phyloP scores from a whole-genome alignment of 257 asterid species.

The Nicotiana knightiana region DNA sequence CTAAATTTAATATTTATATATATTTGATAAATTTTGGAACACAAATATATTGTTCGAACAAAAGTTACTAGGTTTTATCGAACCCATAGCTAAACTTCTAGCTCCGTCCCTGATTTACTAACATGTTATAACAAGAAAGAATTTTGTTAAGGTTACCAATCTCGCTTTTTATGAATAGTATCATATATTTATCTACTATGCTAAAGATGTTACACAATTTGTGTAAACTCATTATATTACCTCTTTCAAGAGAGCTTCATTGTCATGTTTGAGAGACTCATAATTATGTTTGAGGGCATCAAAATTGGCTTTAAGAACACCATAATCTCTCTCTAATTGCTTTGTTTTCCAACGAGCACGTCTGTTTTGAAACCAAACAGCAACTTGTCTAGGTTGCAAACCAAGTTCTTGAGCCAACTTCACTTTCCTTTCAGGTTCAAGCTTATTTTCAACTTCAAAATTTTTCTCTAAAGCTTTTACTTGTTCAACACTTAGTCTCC shows the following conservation, averaged over 20 bases:
- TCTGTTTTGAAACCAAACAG: constrained; percentile 94
- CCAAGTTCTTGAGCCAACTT: constrained; percentile 83
- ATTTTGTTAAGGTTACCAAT: too few species aligned
- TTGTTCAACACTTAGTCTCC: constrained; percentile 67
- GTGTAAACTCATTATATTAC: constrained; percentile 15
- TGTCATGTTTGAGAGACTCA: constrained; percentile 49
- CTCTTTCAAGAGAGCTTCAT: constrained; percentile 58
- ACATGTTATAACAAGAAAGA: too few species aligned
- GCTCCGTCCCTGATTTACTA: too few species aligned
- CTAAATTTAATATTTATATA: too few species aligned
- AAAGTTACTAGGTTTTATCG: too few species aligned
- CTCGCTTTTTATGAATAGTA: too few species aligned
- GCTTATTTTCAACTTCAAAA: constrained; percentile 86
- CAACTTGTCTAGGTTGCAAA: constrained; percentile 91
- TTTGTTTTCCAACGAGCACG: constrained; percentile 91
- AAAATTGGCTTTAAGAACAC: constrained; percentile 58
- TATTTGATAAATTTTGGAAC: too few species aligned
- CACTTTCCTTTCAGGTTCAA: constrained; percentile 82
- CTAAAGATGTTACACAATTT: too few species aligned
- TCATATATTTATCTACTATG: too few species aligned
- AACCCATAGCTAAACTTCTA: too few species aligned
- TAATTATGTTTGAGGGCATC: constrained; percentile 57
- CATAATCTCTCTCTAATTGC: constrained; percentile 77
- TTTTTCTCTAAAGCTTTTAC: constrained; percentile 86
- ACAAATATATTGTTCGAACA: too few species aligned